Evolutionary conservation across 73 alveolate genomes (phyloP).

Genomic region (Vitrella brassicaformis): DNA sequence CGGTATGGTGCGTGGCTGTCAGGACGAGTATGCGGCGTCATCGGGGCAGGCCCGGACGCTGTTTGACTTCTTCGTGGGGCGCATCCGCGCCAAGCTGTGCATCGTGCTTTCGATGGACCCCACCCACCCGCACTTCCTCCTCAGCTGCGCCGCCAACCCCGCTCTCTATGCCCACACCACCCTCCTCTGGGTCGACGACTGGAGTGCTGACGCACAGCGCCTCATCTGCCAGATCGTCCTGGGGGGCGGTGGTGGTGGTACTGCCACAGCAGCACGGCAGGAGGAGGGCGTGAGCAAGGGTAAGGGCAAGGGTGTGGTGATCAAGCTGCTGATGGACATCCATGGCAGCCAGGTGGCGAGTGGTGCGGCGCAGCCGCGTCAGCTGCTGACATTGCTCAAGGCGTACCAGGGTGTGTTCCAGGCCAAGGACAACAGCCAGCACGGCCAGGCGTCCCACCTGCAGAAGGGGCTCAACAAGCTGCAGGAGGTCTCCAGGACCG

Average conservation of each 20-base stretch:
- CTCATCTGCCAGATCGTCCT: too few relatives aligned
- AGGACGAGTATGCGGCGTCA: constrained; percentile 25
- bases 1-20: constrained; percentile 13
- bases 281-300: not conserved
- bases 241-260: not conserved
- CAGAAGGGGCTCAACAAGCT: constrained; percentile 89
- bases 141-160: constrained; percentile 89
- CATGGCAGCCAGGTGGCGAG: constrained; percentile 31
- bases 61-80: constrained; percentile 64
- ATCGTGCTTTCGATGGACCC: constrained; percentile 88
- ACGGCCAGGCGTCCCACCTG: constrained; percentile 86
- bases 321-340: constrained; percentile 24
- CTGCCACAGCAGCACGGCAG: not conserved
- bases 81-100: constrained; percentile 79
- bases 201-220: constrained; percentile 28
- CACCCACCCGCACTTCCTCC: constrained; percentile 80
- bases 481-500: constrained; percentile 81
- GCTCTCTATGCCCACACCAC: constrained; percentile 86
- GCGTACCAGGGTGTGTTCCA: constrained; percentile 48
- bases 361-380: constrained; percentile 57
- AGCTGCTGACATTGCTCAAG: constrained; percentile 45
- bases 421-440: constrained; percentile 68
- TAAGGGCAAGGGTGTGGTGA: not conserved
- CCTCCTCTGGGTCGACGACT: constrained; percentile 84
- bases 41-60: constrained; percentile 33